phyloP scores from a whole-genome alignment of 495 filamentous ascomycete species.

The Rhizodiscina lignyota region DNA sequence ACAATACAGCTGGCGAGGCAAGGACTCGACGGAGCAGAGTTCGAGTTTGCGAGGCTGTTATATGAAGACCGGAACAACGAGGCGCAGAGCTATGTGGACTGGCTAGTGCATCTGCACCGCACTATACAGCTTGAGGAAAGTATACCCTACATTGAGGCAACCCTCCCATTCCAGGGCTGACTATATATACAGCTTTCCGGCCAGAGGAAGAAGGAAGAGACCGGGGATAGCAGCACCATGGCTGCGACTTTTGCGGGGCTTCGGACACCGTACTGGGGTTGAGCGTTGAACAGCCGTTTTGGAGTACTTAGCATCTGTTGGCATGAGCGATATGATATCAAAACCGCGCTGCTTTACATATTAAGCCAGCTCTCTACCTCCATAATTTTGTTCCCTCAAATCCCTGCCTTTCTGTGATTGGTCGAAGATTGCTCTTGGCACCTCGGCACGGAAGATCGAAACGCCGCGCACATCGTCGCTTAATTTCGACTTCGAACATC shows the following conservation, averaged over 20 bases:
- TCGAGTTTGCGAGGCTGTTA: constrained; percentile 80
- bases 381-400: too few species aligned
- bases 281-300: too few species aligned
- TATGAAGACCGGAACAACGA: constrained; percentile 96
- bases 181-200: constrained; percentile 37
- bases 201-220: constrained; percentile 60
- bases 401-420: too few species aligned
- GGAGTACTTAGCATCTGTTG: too few species aligned
- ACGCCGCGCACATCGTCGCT: too few species aligned
- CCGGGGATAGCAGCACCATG: constrained; percentile 20
- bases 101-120: constrained; percentile 90
- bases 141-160: constrained; percentile 1
- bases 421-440: too few species aligned
- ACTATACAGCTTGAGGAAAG: constrained; percentile 76
- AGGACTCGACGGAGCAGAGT: constrained; percentile 87
- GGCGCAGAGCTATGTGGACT: constrained; percentile 94
- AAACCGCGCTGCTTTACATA: too few species aligned
- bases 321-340: too few species aligned
- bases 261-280: constrained; percentile 51
- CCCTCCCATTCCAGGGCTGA: background rate
- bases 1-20: constrained; percentile 85
- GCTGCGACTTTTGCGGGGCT: constrained; percentile 45
- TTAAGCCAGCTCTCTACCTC: too few species aligned
- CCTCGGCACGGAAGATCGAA: too few species aligned
- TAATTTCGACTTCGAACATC: too few species aligned